phyloP scores from a whole-genome alignment of 768 basidiomycete genomes.

The Gyrodon lividus region DNA sequence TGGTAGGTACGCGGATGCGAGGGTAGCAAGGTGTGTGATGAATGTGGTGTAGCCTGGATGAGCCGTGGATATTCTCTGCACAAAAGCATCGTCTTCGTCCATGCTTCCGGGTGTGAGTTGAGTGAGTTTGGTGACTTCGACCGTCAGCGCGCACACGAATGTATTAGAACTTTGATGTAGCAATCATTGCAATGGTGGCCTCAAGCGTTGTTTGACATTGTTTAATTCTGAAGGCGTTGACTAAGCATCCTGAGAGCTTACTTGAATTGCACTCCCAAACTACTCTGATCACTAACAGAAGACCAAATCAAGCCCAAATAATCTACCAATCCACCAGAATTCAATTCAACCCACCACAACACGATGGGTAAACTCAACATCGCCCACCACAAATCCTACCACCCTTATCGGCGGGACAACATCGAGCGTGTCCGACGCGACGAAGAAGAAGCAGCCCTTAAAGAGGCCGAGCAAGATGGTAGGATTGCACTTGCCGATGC shows the following conservation, averaged over 20 bases:
- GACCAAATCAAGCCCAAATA: slow-evolving; percentile 3
- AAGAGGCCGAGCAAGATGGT: slow-evolving; percentile 71
- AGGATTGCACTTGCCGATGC: slow-evolving; percentile 75
- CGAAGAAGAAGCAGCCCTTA: slow-evolving; percentile 72
- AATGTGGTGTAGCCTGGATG: slow-evolving; percentile 28
- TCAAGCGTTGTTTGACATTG: slow-evolving; percentile 12
- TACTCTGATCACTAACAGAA: slow-evolving; percentile 6
- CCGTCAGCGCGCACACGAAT: too few species aligned
- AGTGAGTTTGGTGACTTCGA: too few species aligned
- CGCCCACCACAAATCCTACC: slow-evolving; percentile 90
- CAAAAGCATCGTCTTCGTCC: slow-evolving; percentile 16
- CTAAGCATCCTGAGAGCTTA: slow-evolving; percentile 7
- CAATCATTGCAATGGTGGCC: not conserved
- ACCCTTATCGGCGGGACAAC: slow-evolving; percentile 82
- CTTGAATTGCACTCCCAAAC: not conserved
- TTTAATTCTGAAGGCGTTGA: slow-evolving; percentile 16
- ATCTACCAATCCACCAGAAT: slow-evolving; percentile 48
- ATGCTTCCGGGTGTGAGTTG: slow-evolving; percentile 1
- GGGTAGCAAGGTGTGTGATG: slow-evolving; percentile 22
- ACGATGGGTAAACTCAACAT: slow-evolving; percentile 84
- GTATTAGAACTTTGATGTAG: too few species aligned
- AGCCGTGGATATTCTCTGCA: slow-evolving; percentile 3
- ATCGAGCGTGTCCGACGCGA: slow-evolving; percentile 77
- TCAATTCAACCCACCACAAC: slow-evolving; percentile 86
- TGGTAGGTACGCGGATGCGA: slow-evolving; percentile 44